Base-by-base conservation (phyloP, 2,329 filamentous ascomycete genomes). In the Aspergillus udagawae region DNA sequence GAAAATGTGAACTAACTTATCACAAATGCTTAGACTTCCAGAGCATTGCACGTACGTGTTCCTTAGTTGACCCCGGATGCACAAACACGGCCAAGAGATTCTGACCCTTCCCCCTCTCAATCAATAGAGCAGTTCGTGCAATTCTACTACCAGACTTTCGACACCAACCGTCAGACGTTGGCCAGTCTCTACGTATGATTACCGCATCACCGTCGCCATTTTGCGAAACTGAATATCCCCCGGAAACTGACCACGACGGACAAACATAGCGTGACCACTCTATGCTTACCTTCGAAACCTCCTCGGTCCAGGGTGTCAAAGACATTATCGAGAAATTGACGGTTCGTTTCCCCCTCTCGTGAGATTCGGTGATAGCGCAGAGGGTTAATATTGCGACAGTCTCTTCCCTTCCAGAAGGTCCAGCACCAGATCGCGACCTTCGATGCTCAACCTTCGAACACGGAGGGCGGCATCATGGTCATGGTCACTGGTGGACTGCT, bases 141-240 rank as follows among this genome's bases (percentile, higher is more conserved):
- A 60, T 93, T 88, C 82, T 97, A 97, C 86, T 97, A 96, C 84
- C 82, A 88, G 70, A 87, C 86, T 59, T 96, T 97, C 78, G 92
- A 96, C 75, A 62, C 71, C 60, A 82, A 92, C 77, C 88, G 92
- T 70, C 77, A 77, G 55, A 68, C 73, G 52, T 83, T 97, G 47
- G 77, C 75, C 14, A 70, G 78, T 60, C 90, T 97, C 79, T 97
- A 97, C 82, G 93, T 96, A 85, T 72, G 89, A 57, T 38, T 28
- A 14, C 23, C 55, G 44, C 53, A 38, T 20, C 20, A 27, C 28
- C 42, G 32, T 35, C 21, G 12, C 35, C 28, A 35, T 38, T 38
- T n/a, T 41, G 38, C 35, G 17, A 28, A 44, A 42, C 23, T 20
- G 21, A 20, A n/a, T 20, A 29, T 20, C 25, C 28, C 23, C 9